Percentiles rank a stretch among this genome's conserved stretches.
These are phyloP conservation scores for Ophiosphaerella narmari DNA, from an alignment of 2,329 filamentous ascomycete genomes.

Conservation along the genomic window DNA sequence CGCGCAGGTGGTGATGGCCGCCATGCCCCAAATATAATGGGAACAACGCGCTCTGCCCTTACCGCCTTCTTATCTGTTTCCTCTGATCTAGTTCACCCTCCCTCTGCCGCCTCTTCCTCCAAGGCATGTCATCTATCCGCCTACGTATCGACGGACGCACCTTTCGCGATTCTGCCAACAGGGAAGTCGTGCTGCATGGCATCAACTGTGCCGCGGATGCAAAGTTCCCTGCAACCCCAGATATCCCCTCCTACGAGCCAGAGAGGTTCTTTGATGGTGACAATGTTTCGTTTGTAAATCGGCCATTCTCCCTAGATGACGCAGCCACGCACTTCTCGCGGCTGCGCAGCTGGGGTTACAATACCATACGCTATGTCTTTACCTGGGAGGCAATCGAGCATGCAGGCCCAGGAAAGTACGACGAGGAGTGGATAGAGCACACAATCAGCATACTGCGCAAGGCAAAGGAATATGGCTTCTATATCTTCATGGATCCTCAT, in stretches of 20 bases:
- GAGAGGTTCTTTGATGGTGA: constrained; percentile 92
- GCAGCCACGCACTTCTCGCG: constrained; percentile 85
- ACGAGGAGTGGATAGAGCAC: constrained; percentile 90
- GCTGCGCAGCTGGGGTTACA: constrained; percentile 88
- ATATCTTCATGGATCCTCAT: constrained; percentile 97
- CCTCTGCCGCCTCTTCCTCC: constrained; percentile 1
- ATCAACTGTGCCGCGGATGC: constrained; percentile 93
- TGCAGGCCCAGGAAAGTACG: constrained; percentile 85
- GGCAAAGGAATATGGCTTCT: constrained; percentile 90
- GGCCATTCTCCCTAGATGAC: constrained; percentile 82
- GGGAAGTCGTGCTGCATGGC: constrained; percentile 86
- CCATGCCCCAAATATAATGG: not conserved
- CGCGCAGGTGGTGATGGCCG: constrained; percentile 1
- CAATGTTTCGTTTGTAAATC: constrained; percentile 82
- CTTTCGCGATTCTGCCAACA: constrained; percentile 80
- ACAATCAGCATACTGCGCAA: constrained; percentile 83
- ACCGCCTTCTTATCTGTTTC: not conserved
- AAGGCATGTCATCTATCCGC: constrained; percentile 71
- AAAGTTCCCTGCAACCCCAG: constrained; percentile 82
- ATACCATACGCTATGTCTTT: constrained; percentile 94
- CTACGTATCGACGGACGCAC: constrained; percentile 82
- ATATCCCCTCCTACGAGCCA: constrained; percentile 77
- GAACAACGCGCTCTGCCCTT: not conserved
- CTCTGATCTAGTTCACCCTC: constrained; percentile 5
- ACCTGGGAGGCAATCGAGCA: constrained; percentile 99